These are phyloP conservation scores for Lepidium didymum DNA, from an alignment of 345 rosid species.

Conservation along the genomic window DNA sequence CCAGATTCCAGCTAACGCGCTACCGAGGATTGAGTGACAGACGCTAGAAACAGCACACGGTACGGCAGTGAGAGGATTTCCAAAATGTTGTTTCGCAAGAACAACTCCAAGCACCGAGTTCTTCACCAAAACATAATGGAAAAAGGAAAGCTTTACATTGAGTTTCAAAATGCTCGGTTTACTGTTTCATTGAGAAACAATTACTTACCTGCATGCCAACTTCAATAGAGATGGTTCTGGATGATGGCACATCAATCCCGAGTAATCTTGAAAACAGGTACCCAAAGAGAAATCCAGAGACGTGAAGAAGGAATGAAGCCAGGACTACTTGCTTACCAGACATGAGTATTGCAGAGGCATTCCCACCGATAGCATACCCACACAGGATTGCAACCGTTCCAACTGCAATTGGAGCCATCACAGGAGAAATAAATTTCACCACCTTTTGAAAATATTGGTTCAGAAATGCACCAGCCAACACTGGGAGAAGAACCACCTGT, in stretches of 20 bases:
- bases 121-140: slow-evolving; percentile 31
- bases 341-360: slow-evolving; percentile 59
- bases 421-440: slow-evolving; percentile 70
- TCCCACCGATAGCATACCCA: slow-evolving; percentile 75
- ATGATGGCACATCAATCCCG: slow-evolving; percentile 56
- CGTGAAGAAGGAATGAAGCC: slow-evolving; percentile 62
- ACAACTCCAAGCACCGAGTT: slow-evolving; percentile 87
- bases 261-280: slow-evolving; percentile 60
- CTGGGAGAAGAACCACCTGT: slow-evolving; percentile 91
- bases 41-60: slow-evolving; percentile 90
- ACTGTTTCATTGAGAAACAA: background rate
- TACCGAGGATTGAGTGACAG: slow-evolving; percentile 68
- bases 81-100: slow-evolving; percentile 87
- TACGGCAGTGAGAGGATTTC: slow-evolving; percentile 76
- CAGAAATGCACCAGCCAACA: slow-evolving; percentile 68
- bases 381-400: slow-evolving; percentile 79
- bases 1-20: slow-evolving; percentile 79
- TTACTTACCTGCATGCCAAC: slow-evolving; percentile 86
- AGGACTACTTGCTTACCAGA: slow-evolving; percentile 73
- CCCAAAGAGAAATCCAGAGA: slow-evolving; percentile 83
- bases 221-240: slow-evolving; percentile 74
- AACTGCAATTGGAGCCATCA: slow-evolving; percentile 80
- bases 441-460: slow-evolving; percentile 66
- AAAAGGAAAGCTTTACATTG: background rate
- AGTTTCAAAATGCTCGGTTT: background rate